Percentiles rank a stretch among this genome's conserved stretches.
phyloP scores from a whole-genome alignment of 75 land plant species.

The Isoetes taiwanensis region DNA sequence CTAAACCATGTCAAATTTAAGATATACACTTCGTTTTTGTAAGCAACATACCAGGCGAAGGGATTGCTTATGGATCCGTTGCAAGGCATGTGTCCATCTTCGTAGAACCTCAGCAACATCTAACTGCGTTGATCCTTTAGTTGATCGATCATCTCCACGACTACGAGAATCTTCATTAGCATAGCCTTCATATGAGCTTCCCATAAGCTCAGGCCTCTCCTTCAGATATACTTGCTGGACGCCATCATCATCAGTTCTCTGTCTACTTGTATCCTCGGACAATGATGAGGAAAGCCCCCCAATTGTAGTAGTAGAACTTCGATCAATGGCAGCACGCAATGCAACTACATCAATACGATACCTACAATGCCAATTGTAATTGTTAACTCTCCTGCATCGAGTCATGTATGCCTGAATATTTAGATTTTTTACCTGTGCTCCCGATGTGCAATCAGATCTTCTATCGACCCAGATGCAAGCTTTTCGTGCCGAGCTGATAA shows the following conservation, averaged over 20 bases:
- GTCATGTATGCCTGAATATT: neutral
- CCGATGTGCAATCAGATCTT: slow-evolving; percentile 93
- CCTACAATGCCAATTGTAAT: slow-evolving; percentile 22
- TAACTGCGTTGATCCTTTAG: slow-evolving; percentile 38
- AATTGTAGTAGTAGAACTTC: slow-evolving; percentile 41
- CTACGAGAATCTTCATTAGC: slow-evolving; percentile 24
- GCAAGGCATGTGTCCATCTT: slow-evolving; percentile 98
- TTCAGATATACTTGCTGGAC: neutral
- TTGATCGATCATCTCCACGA: slow-evolving; percentile 47
- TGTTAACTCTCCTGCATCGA: neutral
- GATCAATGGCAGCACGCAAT: slow-evolving; percentile 85
- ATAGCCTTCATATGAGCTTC: slow-evolving; percentile 4
- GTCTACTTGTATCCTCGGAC: no score
- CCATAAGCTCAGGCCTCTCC: neutral
- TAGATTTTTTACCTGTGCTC: slow-evolving; percentile 65
- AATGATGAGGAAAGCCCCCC: no score
- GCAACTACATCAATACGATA: slow-evolving; percentile 96
- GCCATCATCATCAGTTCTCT: neutral
- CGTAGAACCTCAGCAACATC: slow-evolving; percentile 93
- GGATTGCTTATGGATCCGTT: slow-evolving; percentile 96
- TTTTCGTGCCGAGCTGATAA: slow-evolving; percentile 72
- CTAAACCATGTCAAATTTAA: no score
- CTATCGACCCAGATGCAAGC: slow-evolving; percentile 95
- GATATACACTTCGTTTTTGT: neutral
- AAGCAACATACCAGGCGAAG: slow-evolving; percentile 48